Evolutionary conservation across 1,284 basidiomycete species (phyloP).

Genomic region (Pseudozyma pruni): DNA sequence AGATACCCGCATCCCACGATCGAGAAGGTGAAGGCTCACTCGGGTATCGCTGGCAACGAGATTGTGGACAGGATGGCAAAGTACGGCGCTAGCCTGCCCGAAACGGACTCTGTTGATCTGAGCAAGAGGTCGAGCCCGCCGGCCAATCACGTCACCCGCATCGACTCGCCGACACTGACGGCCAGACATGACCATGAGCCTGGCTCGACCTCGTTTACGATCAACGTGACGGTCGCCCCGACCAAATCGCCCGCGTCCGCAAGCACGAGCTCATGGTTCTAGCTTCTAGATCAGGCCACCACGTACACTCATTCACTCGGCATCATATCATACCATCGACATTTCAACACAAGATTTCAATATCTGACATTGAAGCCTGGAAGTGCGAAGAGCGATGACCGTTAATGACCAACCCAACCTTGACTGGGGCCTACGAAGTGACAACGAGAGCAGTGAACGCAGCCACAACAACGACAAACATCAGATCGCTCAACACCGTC

Average conservation of each 20-base stretch:
- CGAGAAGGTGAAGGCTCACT: constrained; percentile 78
- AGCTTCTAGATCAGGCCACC: too few species aligned
- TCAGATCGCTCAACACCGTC: constrained; percentile 1
- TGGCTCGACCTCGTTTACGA: neutral
- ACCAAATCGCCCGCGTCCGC: too few species aligned
- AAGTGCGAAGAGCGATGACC: too few species aligned
- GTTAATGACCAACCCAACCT: too few species aligned
- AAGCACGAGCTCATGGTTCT: too few species aligned
- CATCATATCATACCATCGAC: neutral
- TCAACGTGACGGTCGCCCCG: constrained; percentile 1
- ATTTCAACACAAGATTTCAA: neutral
- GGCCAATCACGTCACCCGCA: neutral
- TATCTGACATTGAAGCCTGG: too few species aligned
- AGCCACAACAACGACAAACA: constrained; percentile 12
- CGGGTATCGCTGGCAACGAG: constrained; percentile 79
- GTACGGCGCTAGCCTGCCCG: constrained; percentile 32
- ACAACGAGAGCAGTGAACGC: constrained; percentile 21
- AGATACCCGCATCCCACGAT: constrained; percentile 67
- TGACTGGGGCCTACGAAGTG: constrained; percentile 4
- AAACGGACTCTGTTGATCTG: neutral
- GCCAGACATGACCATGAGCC: neutral
- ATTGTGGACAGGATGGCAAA: constrained; percentile 74
- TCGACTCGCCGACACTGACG: neutral
- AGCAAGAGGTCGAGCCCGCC: neutral
- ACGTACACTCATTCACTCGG: too few species aligned